Percentiles rank a stretch among this genome's conserved stretches.
phyloP scores from a whole-genome alignment of 805 yeast species.

The Teunomyces pallodes region DNA sequence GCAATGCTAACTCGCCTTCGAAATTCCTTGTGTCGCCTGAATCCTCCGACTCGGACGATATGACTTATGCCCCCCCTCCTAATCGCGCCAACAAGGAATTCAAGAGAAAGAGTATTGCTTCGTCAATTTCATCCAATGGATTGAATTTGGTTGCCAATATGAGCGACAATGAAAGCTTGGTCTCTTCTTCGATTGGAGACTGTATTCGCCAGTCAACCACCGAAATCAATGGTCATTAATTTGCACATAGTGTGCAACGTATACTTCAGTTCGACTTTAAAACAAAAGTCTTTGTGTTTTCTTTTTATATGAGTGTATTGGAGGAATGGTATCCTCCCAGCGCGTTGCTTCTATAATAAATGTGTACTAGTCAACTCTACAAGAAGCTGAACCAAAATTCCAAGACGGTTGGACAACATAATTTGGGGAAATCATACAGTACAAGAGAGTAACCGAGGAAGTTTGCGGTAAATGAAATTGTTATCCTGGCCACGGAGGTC shows the following conservation, averaged over 20 bases:
- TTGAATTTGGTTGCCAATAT: slow-evolving; percentile 4
- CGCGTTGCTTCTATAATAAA: slow-evolving; percentile 1
- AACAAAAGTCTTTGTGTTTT: not conserved
- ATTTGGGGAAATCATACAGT: too few species aligned
- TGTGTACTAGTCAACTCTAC: not conserved
- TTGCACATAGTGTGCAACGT: not conserved
- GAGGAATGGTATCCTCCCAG: not conserved
- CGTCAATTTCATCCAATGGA: slow-evolving; percentile 1
- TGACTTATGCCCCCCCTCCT: slow-evolving; percentile 13
- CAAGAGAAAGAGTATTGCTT: slow-evolving; percentile 2
- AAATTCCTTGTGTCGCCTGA: slow-evolving; percentile 21
- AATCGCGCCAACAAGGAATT: slow-evolving; percentile 4
- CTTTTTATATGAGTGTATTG: not conserved
- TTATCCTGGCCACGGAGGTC: too few species aligned
- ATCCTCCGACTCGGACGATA: slow-evolving; percentile 16
- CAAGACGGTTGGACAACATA: too few species aligned
- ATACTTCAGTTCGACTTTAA: not conserved
- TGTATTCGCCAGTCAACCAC: slow-evolving; percentile 39
- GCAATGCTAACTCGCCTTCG: not conserved
- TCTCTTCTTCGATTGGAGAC: slow-evolving; percentile 38
- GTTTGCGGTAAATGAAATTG: too few species aligned
- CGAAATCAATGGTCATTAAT: slow-evolving; percentile 31
- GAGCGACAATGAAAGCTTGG: slow-evolving; percentile 35
- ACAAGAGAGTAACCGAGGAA: too few species aligned
- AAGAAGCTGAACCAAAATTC: too few species aligned